Evolutionary conservation across 2,329 filamentous ascomycete species (phyloP), one percentile per base, ranked within the genome.

Genomic region (Fusarium sp.): DNA sequence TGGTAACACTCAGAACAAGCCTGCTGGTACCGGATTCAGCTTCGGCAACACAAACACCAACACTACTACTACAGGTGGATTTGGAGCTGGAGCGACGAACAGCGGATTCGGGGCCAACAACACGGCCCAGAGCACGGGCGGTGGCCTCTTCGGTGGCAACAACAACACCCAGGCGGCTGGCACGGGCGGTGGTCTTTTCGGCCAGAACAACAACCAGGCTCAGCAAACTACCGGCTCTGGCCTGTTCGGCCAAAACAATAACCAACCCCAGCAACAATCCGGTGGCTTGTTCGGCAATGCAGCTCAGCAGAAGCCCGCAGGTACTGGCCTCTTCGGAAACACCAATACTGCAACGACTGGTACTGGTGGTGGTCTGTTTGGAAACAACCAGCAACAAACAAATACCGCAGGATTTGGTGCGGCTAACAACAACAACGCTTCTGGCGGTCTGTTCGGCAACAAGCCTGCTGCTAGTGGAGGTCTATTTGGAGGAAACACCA

Each of bases 261-360:
- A 76, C 34, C 73, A 77, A 47, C 75, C 75, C 16, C 78, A 79
- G 45, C 79, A 79, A 34, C 79, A 79, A 40, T 75, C 78, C 32
- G 79, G 78, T 38, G 81, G 82, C 15, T 75, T 86, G 24, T 87
- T 88, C 67, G 86, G 85, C 22, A 80, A 77, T 65, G 80, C 77
- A 62, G 79, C 76, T 24, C 83, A 85, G 66, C 80, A 79, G 63
- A 82, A 79, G 65, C 78, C 78, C 18, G 78, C 78, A 16, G 75
- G 77, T 4, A 79, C 80, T 18, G 70, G 77, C 43, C 69, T 77
- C 16, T 80, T 80, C 66, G 76, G 72, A 27, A 64, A 63, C 32
- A 34, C 64, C 32, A 56, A 63, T 32, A 58, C 58, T 22, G 63
- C 56, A 25, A 40, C 56, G 30, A 55, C 70, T 51, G 56, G 57